Conservation (phyloP, 495 filamentous ascomycete species). For the Penicillium riverlandense region DNA sequence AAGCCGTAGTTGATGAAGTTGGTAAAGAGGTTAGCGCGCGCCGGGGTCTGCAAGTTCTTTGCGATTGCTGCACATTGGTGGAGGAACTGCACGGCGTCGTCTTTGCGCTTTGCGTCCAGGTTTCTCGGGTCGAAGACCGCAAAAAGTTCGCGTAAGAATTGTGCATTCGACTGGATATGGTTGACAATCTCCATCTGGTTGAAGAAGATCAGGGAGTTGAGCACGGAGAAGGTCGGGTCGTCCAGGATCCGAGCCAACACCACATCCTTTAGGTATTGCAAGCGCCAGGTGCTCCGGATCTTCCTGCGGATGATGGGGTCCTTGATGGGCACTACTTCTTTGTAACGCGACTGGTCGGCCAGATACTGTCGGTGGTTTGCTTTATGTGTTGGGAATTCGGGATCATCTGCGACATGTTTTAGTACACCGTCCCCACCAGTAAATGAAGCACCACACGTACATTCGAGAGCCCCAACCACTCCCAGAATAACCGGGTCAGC, state of each 20-base stretch:
- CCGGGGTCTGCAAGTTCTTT: conserved; percentile 83
- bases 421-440: conserved; percentile 1
- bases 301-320: conserved; percentile 74
- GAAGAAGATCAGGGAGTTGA: conserved; percentile 98
- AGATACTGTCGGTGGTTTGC: conserved; percentile 95
- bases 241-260: conserved; percentile 93
- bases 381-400: conserved; percentile 97
- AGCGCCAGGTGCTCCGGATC: conserved; percentile 90
- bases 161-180: conserved; percentile 72
- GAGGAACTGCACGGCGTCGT: conserved; percentile 92
- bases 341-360: conserved; percentile 79
- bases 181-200: conserved; percentile 97
- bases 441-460: conserved; percentile 33
- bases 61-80: conserved; percentile 93
- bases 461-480: conserved; percentile 94
- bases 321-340: conserved; percentile 91
- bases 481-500: conserved; percentile 83
- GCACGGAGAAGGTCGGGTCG: conserved; percentile 93
- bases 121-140: conserved; percentile 67
- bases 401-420: conserved; percentile 56
- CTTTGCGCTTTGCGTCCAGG: conserved; percentile 64
- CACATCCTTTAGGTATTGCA: conserved; percentile 98
- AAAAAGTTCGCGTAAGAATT: conserved; percentile 85
- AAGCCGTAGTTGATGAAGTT: conserved; percentile 87
- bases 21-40: conserved; percentile 71